Base-by-base conservation (phyloP, 2,329 filamentous ascomycete species). In the Stagonosporopsis chrysanthemi region DNA sequence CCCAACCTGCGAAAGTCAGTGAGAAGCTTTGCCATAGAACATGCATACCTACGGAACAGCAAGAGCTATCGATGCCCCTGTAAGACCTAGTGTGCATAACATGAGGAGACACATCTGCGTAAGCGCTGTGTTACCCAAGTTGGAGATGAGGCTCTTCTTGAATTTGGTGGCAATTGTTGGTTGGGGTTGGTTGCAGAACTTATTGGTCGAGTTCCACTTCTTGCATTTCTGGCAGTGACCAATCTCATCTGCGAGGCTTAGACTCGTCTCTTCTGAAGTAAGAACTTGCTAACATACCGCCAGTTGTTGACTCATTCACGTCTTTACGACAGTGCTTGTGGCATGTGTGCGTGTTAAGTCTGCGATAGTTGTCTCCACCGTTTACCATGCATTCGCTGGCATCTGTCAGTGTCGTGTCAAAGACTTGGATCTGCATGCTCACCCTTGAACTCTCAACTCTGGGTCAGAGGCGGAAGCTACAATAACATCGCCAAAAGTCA, bases 181-280 rank as follows among this genome's bases (percentile, higher is more conserved):
- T 51, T 72, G 71, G 1, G 63, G 62, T 28, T 64, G 43, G 8
- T 66, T 62, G 11, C 61, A 56, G 11, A 64, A 58, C 31, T 63
- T 68, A 55, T 71, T 63, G 28, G 54, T 40, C 1, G 14, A 57
- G 44, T 72, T 71, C 52, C 58, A 69, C 35, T 68, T 72, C 24
- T 65, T 69, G 51, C 69, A 73, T 24, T 66, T 70, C 36, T 75
- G 72, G 39, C 71, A 75, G 45, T 73, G 68, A 3, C 69, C 71
- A 11, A 75, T 59, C 47, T 73, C 72, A 40, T 72, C 72, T 64
- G 29, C 2, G 11, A 11, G 22, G 15, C 1, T 42, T 29, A 28
- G 23, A 42, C 17, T 17, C 24, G n/a, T 24, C 5, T 11, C 40
- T 17, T 17, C 23, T 15, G 11, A n/a, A 6, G 24, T 29, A 14